These are phyloP conservation scores for Aspergillus nomiae DNA, from an alignment of 2,329 filamentous ascomycete species.

Conservation along the genomic window DNA sequence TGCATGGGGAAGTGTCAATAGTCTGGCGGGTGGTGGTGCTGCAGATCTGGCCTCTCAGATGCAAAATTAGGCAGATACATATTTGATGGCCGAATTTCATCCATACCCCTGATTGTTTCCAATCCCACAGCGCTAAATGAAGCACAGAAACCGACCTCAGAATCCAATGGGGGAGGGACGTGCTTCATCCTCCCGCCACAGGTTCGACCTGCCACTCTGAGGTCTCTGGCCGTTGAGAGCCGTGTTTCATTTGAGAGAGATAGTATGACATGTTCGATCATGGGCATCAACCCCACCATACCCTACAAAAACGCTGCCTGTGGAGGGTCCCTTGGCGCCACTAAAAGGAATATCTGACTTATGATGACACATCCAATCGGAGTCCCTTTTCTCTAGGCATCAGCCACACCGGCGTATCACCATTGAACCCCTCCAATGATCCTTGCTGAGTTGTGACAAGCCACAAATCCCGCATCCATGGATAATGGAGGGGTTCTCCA, in stretches of 20 bases:
- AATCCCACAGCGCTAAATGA: background rate
- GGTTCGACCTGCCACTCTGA: background rate
- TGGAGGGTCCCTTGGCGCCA: conserved; percentile 1
- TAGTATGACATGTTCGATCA: background rate
- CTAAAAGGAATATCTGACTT: background rate
- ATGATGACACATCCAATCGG: background rate
- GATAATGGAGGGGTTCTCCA: background rate
- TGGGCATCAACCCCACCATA: background rate
- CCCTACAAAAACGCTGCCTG: conserved; percentile 1
- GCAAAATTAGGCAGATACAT: conserved; percentile 25
- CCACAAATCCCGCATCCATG: conserved; percentile 2
- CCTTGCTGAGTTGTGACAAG: background rate
- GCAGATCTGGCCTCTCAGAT: conserved; percentile 18
- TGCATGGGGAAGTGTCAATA: conserved; percentile 18
- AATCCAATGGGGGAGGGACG: background rate
- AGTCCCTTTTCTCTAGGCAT: background rate
- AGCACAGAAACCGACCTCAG: background rate
- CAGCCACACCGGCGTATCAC: conserved; percentile 3
- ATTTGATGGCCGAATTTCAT: background rate
- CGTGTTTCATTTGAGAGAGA: background rate
- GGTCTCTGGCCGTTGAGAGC: background rate
- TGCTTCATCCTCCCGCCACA: background rate
- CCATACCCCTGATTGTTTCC: background rate
- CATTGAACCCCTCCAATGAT: background rate
- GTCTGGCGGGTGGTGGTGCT: conserved; percentile 12